Conservation (phyloP, 371 early-diverging fungal genomes). For the Rhizopus sp. region DNA sequence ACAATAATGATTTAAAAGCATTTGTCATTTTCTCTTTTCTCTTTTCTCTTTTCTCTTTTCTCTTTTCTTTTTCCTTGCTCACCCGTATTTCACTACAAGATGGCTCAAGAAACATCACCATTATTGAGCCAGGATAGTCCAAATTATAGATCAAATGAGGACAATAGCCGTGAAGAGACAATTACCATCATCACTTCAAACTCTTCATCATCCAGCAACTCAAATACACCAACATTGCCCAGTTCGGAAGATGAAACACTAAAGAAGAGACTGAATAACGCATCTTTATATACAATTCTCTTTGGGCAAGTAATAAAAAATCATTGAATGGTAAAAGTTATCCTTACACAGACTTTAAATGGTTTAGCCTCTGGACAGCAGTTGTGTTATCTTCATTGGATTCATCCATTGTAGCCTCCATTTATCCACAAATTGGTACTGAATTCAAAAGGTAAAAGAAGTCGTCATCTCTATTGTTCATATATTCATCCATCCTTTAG, state of each 20-base stretch:
- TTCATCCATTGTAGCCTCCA: constrained; percentile 81
- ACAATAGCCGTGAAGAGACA: constrained; percentile 17
- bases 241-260: constrained; percentile 25
- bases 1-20: too few species aligned
- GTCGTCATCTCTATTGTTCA: not conserved
- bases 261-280: constrained; percentile 39
- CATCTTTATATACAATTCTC: constrained; percentile 35
- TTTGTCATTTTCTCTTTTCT: too few species aligned
- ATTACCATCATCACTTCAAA: constrained; percentile 35
- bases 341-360: not conserved
- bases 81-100: constrained; percentile 6
- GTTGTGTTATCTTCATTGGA: constrained; percentile 75
- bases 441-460: constrained; percentile 62
- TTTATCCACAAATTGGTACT: constrained; percentile 73
- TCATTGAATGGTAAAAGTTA: not conserved
- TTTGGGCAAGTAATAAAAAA: constrained; percentile 28
- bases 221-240: constrained; percentile 5
- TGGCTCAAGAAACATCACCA: constrained; percentile 36
- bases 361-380: constrained; percentile 38
- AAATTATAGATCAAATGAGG: constrained; percentile 7
- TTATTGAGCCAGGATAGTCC: constrained; percentile 18
- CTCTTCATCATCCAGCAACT: constrained; percentile 13
- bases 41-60: constrained; percentile 9
- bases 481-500: constrained; percentile 14
- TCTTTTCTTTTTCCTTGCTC: constrained; percentile 1